Percentiles rank a stretch among this genome's conserved stretches.
phyloP scores from a whole-genome alignment of 176 grass and related monocot genomes.

The Oryza meyeriana region DNA sequence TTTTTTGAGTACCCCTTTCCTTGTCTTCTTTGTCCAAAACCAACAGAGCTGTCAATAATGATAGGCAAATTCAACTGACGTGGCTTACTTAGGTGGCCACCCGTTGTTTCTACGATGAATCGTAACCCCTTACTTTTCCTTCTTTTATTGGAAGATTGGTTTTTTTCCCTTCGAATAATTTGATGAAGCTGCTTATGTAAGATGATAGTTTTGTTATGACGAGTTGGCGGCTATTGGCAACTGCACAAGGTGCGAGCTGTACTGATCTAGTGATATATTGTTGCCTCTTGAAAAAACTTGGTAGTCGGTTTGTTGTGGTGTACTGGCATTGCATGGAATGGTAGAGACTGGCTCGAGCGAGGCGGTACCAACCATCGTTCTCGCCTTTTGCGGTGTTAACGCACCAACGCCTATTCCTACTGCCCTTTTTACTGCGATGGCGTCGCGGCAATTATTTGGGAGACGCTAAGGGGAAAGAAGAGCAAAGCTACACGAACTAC shows the following conservation, averaged over 20 bases:
- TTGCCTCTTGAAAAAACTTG: not conserved
- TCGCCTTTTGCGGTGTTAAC: too few relatives aligned
- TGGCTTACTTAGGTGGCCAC: slow-evolving; percentile 32
- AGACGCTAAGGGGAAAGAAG: too few relatives aligned
- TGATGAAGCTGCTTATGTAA: slow-evolving; percentile 37
- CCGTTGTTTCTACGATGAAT: slow-evolving; percentile 32
- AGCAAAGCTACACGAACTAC: too few relatives aligned
- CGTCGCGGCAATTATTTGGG: too few relatives aligned
- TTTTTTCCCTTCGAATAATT: slow-evolving; percentile 13
- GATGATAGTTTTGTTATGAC: slow-evolving; percentile 1
- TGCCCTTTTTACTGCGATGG: not conserved
- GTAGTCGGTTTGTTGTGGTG: not conserved
- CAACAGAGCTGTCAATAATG: slow-evolving; percentile 64
- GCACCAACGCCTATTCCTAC: too few relatives aligned
- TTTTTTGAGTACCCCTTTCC: slow-evolving; percentile 60
- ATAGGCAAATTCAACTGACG: slow-evolving; percentile 53
- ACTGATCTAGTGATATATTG: not conserved
- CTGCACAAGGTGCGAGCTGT: not conserved
- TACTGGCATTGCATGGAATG: too few relatives aligned
- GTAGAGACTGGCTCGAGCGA: not conserved
- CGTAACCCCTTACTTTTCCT: not conserved
- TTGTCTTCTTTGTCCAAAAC: slow-evolving; percentile 31
- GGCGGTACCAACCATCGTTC: not conserved
- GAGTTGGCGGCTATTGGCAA: not conserved
- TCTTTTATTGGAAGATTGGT: not conserved